phyloP scores from a whole-genome alignment of 2,329 filamentous ascomycete species.

The Bipolaris cookei region DNA sequence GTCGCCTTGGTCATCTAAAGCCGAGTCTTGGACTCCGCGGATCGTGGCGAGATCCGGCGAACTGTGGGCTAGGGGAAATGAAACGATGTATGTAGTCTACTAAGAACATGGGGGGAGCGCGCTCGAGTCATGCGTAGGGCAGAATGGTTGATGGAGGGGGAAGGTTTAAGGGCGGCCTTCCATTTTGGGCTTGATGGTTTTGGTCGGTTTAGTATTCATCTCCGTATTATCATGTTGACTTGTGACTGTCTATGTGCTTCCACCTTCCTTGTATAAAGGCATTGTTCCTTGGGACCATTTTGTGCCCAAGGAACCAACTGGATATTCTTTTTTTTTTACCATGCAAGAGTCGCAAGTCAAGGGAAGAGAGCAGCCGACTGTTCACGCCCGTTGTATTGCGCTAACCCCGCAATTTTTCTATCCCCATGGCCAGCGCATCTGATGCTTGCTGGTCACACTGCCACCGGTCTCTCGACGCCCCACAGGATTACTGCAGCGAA shows the following conservation, averaged over 20 bases:
- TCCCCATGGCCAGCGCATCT: constrained; percentile 14
- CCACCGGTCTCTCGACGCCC: constrained; percentile 7
- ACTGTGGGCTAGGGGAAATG: background rate
- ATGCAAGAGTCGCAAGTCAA: background rate
- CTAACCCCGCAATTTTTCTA: constrained; percentile 17
- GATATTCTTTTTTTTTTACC: background rate
- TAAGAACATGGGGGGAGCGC: no score
- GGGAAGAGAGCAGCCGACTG: background rate
- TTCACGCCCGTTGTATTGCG: background rate
- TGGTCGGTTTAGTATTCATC: background rate
- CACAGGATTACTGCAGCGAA: constrained; percentile 2
- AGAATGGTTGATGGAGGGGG: no score
- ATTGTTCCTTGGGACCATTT: background rate
- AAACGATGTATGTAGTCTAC: no score
- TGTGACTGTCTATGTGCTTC: background rate
- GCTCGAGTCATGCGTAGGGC: no score
- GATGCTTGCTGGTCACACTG: constrained; percentile 23
- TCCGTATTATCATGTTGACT: background rate
- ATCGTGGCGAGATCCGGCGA: background rate
- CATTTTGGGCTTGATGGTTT: background rate
- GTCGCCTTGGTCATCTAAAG: background rate
- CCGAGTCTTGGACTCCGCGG: constrained; percentile 6
- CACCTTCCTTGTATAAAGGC: no score
- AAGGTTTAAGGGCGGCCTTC: no score
- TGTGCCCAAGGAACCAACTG: background rate